Base-by-base conservation (phyloP, 2,329 filamentous ascomycete genomes). In the Cladosporium sp. region DNA sequence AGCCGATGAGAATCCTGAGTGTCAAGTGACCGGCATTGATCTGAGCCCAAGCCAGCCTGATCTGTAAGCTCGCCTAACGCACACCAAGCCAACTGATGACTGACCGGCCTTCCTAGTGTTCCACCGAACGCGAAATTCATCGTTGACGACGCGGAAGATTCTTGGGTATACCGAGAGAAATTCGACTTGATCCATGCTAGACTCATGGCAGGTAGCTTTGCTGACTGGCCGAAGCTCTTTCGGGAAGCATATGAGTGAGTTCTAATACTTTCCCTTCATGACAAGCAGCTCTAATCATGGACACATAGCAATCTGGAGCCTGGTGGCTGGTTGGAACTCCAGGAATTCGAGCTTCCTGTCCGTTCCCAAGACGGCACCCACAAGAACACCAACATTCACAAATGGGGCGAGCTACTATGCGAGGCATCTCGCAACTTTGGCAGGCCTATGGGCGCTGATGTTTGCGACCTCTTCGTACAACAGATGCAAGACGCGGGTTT, bases 71-170 rank as follows among this genome's bases (percentile, higher is more conserved):
- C n/a, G n/a, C n/a, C n/a, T n/a, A n/a, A n/a, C 32, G 9, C 29
- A 30, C 48, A 42, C 9, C 19, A 41, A 12, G 20, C 11, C 12
- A 19, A 30, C 4, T 9, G n/a, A 24, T 9, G 3, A 2, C 9
- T 13, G 13, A 22, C 30, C n/a, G n/a, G 18, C 7, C 3, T 15
- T 3, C 65, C 65, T 30, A 68, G 73, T 64, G 72, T 83, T 9
- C 82, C 80, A 13, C 73, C 77, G 8, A 85, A 85, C 59, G 72
- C 80, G n/a, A 72, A 71, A 7, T 84, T 84, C 66, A 70, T 82
- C 51, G 74, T 85, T 8, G 82, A 85, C 58, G 82, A 85, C 60
- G 75, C 77, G 43, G 80, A 83, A 55, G 72, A 78, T 42, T 73
- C 79, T 7, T 85, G 83, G 83, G 64, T 73, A 20, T 79, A 77